These are phyloP conservation scores for Paecilomyces dactylethromorphus DNA, from an alignment of 2,329 filamentous ascomycete genomes.

Conservation along the genomic window DNA sequence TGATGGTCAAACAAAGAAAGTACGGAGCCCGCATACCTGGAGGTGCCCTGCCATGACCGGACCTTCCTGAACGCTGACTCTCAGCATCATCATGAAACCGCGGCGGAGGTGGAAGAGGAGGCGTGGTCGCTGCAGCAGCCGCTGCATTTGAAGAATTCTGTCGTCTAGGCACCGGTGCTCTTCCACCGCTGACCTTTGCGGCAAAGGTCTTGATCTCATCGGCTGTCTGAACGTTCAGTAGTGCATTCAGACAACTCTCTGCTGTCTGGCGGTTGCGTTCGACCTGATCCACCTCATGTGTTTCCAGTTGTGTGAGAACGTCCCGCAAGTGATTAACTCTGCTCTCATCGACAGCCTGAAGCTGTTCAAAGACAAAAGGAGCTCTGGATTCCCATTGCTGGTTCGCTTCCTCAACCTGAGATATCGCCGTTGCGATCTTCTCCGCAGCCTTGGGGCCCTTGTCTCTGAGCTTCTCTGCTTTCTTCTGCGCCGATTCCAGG, in stretches of 20 bases:
- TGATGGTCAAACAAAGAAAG: conserved; percentile 2
- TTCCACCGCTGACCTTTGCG: conserved; percentile 30
- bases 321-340: conserved; percentile 86
- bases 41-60: conserved; percentile 29
- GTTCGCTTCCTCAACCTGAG: conserved; percentile 68
- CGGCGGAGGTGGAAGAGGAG: conserved; percentile 33
- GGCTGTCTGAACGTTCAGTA: conserved; percentile 80
- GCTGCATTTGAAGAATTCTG: conserved; percentile 18
- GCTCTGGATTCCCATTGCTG: conserved; percentile 91
- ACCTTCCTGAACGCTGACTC: conserved; percentile 49
- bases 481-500: conserved; percentile 75
- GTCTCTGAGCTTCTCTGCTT: conserved; percentile 72
- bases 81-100: conserved; percentile 46
- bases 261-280: conserved; percentile 68
- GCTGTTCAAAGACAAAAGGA: conserved; percentile 86
- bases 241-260: conserved; percentile 70
- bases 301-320: conserved; percentile 85
- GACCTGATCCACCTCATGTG: conserved; percentile 81
- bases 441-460: conserved; percentile 67
- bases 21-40: conserved; percentile 17
- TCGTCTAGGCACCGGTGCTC: conserved; percentile 21
- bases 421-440: conserved; percentile 68
- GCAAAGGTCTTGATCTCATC: conserved; percentile 65
- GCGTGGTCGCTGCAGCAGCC: conserved; percentile 14
- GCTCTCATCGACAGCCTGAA: conserved; percentile 85